Conservation (phyloP, 148 eudicot genomes). For the Fagopyrum esculentum region DNA sequence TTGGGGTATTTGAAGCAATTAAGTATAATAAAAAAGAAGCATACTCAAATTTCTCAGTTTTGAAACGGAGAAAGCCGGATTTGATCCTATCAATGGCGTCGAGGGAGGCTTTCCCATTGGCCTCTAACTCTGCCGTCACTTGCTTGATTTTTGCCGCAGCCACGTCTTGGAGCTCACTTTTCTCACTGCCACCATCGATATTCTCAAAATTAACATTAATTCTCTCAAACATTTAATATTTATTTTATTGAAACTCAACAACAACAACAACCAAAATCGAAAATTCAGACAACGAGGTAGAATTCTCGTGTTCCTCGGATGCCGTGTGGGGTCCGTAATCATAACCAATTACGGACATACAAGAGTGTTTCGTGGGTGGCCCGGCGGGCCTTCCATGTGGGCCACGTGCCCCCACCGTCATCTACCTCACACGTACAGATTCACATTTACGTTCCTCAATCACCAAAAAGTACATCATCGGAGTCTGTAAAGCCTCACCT, state of each 20-base stretch:
- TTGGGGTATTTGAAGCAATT: not conserved
- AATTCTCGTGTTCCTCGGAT: not conserved
- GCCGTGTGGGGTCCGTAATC: slow-evolving; percentile 9
- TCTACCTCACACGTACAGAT: not conserved
- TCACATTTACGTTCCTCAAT: not conserved
- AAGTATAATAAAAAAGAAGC: not conserved
- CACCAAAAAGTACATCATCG: not conserved
- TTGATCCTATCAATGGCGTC: slow-evolving; percentile 13
- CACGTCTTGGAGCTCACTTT: slow-evolving; percentile 6
- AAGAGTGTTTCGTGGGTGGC: not conserved
- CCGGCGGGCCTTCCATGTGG: not conserved
- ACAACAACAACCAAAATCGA: not conserved
- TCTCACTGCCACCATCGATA: slow-evolving; percentile 9
- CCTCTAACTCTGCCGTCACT: slow-evolving; percentile 12
- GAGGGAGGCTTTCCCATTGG: not conserved
- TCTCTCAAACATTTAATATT: not conserved
- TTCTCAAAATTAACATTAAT: not conserved
- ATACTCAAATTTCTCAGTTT: slow-evolving; percentile 6
- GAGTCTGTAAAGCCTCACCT: not conserved
- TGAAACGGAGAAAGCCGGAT: slow-evolving; percentile 14
- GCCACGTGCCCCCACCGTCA: not conserved
- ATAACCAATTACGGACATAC: not conserved
- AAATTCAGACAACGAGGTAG: not conserved
- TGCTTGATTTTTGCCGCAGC: slow-evolving; percentile 9
- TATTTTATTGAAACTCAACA: not conserved